Evolutionary conservation across 2,329 filamentous ascomycete genomes (phyloP).

Genomic region (Penicillium sp.): DNA sequence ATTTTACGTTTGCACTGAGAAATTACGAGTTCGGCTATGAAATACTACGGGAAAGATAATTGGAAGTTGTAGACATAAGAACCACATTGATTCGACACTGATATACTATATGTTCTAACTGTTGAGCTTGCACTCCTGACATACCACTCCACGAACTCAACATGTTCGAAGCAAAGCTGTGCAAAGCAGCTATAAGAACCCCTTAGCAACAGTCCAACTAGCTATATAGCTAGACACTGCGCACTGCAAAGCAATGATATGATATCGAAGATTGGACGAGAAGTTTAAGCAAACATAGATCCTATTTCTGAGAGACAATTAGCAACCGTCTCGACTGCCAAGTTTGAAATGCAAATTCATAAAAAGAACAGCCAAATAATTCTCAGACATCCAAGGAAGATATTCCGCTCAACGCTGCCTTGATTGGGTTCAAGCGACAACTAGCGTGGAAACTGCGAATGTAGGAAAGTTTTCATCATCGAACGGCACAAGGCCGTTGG

Average conservation of each 20-base stretch:
- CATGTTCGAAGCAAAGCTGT: too few species aligned
- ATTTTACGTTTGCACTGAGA: background rate
- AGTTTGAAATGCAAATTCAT: constrained; percentile 10
- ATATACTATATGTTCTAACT: background rate
- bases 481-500: constrained; percentile 23
- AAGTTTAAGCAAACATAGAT: background rate
- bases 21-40: background rate
- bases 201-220: background rate
- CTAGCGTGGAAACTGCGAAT: constrained; percentile 45
- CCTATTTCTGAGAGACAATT: constrained; percentile 21
- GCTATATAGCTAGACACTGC: background rate
- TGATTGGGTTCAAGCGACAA: constrained; percentile 37
- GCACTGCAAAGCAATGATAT: too few species aligned
- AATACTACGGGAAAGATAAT: background rate
- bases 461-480: constrained; percentile 46
- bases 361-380: constrained; percentile 22
- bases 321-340: constrained; percentile 16
- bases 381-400: constrained; percentile 43
- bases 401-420: constrained; percentile 37
- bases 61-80: background rate
- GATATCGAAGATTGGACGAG: background rate
- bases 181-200: background rate
- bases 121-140: too few species aligned
- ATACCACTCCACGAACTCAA: too few species aligned
- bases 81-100: background rate